Conservation (phyloP, 2,329 filamentous ascomycete species). For the Aureobasidium sp. region DNA sequence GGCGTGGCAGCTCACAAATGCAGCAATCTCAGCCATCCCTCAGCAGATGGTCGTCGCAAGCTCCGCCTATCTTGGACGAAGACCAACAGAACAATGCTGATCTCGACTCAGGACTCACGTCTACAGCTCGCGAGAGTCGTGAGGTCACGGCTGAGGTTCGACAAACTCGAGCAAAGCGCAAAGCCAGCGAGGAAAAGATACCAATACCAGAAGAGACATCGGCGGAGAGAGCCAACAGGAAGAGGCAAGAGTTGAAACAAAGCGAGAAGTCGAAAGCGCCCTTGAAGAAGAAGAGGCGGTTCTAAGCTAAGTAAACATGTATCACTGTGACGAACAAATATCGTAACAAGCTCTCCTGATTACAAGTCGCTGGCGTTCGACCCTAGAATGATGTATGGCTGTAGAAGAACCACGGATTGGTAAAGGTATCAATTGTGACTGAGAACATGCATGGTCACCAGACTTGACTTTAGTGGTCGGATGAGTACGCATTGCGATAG, state of each 20-base stretch:
- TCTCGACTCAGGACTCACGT: not conserved
- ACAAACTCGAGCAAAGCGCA: constrained; percentile 8
- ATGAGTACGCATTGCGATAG: not conserved
- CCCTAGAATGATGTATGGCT: not conserved
- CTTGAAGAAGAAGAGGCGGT: constrained; percentile 52
- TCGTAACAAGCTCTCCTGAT: not conserved
- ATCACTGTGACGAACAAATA: not conserved
- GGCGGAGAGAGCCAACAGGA: constrained; percentile 48
- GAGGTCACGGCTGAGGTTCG: not conserved
- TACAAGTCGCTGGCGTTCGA: not conserved
- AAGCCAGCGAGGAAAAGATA: constrained; percentile 1
- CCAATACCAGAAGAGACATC: constrained; percentile 32
- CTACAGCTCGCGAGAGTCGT: not conserved
- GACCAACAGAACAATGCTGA: not conserved
- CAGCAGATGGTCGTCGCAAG: constrained; percentile 8
- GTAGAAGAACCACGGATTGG: not conserved
- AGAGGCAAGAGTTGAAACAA: constrained; percentile 50
- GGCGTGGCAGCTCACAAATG: constrained; percentile 10
- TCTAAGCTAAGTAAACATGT: constrained; percentile 31
- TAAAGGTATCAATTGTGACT: not conserved
- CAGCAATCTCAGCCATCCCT: not conserved
- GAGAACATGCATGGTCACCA: no score
- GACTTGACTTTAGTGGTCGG: not conserved
- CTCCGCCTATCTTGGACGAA: not conserved
- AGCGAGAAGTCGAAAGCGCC: constrained; percentile 46